Base-by-base conservation (phyloP, 768 basidiomycete genomes). In the Phylloporus arenicola region DNA sequence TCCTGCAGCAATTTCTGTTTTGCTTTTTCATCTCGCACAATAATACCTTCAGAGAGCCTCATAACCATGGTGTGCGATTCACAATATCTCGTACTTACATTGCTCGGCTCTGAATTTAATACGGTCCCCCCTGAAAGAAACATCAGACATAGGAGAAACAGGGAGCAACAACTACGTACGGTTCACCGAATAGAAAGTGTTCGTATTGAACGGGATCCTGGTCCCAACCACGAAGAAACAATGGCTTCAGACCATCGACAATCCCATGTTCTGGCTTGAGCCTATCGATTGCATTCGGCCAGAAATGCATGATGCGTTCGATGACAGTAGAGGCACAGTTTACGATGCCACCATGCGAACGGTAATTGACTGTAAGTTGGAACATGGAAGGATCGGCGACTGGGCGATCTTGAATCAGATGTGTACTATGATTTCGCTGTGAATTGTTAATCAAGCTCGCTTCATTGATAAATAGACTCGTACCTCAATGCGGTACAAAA, bases 81-180 rank as follows among this genome's bases (percentile, higher is more conserved):
- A 1, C 9, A 9, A 27, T 11, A 19, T 14, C 9, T 13, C 0
- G 45, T 17, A 52, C 71, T 46, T 48, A 85, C 85, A 86, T 68
- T 86, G 85, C 13, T 80, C 68, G 0, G 83, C 80, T 0, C 84
- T 84, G 12, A 85, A 80, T 54, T 82, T 79, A 13, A 83, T 74
- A 1, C 62, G 71, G 45, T 68, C 69, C 20, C 74, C 75, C 14
- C 81, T 79, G 39, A 5, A 55, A 38, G 6, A 50, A 33, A 40
- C 14, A 41, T 64, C 40, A 64, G 45, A 43, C 8, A 50, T 8
- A 33, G 24, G 24, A 30, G 27, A 42, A 8, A 16, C 13, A 33
- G 25, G 24, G 12, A 11, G 35, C 0, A 29, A 45, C 8, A 25
- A 24, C 4, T 13, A 57, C 65, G 56, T 46, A 82, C 82, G 70